phyloP scores from a whole-genome alignment of 805 yeast genomes.

The Ascoidea tarda region DNA sequence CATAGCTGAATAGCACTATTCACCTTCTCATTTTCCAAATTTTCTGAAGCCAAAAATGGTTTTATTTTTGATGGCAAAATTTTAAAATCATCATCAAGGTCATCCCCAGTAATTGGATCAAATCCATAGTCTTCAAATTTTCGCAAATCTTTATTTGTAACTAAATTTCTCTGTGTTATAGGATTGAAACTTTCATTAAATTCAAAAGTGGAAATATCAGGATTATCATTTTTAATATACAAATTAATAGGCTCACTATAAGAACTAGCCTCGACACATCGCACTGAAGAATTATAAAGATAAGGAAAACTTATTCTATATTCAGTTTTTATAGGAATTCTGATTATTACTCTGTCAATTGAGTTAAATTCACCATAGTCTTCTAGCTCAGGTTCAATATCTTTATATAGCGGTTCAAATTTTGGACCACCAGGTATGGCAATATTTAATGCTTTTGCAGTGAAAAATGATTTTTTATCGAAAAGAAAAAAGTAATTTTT shows the following conservation, averaged over 20 bases:
- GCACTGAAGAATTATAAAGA: conserved; percentile 65
- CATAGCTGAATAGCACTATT: conserved; percentile 52
- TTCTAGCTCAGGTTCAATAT: conserved; percentile 45
- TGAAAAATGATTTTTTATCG: conserved; percentile 66
- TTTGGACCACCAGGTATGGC: conserved; percentile 94
- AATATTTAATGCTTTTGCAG: conserved; percentile 81
- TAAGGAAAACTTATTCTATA: conserved; percentile 79
- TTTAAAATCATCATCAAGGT: conserved; percentile 23
- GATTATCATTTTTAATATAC: conserved; percentile 27
- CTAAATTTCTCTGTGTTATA: conserved; percentile 22
- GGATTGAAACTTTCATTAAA: conserved; percentile 45
- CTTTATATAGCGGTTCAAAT: conserved; percentile 74
- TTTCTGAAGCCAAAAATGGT: conserved; percentile 38
- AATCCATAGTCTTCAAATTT: conserved; percentile 9
- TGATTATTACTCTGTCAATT: conserved; percentile 71
- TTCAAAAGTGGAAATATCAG: conserved; percentile 38
- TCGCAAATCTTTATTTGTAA: conserved; percentile 10
- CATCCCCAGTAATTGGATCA: conserved; percentile 17
- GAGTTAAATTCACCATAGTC: conserved; percentile 88
- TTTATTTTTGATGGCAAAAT: conserved; percentile 24
- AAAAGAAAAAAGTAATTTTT: conserved; percentile 57
- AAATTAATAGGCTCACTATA: conserved; percentile 53
- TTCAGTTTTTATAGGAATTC: conserved; percentile 68
- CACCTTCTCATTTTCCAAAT: conserved; percentile 28
- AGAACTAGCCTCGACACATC: conserved; percentile 45